Percentiles rank a stretch among this genome's conserved stretches.
Conservation (phyloP, 257 asterid species). For the Scutellaria minor region DNA sequence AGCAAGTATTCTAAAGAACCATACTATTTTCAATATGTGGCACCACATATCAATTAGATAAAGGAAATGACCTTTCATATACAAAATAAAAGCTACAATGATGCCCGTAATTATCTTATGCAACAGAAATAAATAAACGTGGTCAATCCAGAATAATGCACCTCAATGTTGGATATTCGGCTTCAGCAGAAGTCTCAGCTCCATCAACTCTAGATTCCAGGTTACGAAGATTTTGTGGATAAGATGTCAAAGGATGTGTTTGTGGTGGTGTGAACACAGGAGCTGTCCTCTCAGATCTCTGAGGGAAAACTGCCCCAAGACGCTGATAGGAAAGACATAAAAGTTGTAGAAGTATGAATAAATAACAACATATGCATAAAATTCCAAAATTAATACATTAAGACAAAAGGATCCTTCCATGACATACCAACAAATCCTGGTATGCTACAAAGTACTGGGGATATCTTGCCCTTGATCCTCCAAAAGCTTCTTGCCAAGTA, state of each 20-base stretch:
- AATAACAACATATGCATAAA: slow-evolving; percentile 30
- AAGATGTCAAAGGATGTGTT: slow-evolving; percentile 85
- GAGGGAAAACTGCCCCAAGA: slow-evolving; percentile 97
- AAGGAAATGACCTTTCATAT: slow-evolving; percentile 4
- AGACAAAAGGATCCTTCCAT: slow-evolving; percentile 19
- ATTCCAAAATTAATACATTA: slow-evolving; percentile 30
- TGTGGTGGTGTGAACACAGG: slow-evolving; percentile 96
- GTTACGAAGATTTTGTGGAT: slow-evolving; percentile 82
- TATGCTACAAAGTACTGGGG: slow-evolving; percentile 92
- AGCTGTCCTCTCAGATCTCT: slow-evolving; percentile 82
- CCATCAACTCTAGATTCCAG: slow-evolving; percentile 67
- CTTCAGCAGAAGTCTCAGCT: slow-evolving; percentile 89
- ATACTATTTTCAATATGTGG: neutral
- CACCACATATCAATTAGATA: slow-evolving; percentile 8
- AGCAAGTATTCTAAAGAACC: slow-evolving; percentile 6
- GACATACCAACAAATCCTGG: slow-evolving; percentile 88
- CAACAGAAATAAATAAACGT: slow-evolving; percentile 13
- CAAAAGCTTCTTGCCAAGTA: slow-evolving; percentile 99
- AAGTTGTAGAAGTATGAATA: slow-evolving; percentile 21
- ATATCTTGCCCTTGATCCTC: slow-evolving; percentile 92
- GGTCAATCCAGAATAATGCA: slow-evolving; percentile 34
- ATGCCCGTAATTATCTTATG: slow-evolving; percentile 1
- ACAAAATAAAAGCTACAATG: neutral
- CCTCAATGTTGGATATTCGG: slow-evolving; percentile 95
- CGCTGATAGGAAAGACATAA: slow-evolving; percentile 65